Evolutionary conservation across 805 yeast species (phyloP), one percentile per base, ranked within the genome.

Genomic region (Candida ulmi): DNA sequence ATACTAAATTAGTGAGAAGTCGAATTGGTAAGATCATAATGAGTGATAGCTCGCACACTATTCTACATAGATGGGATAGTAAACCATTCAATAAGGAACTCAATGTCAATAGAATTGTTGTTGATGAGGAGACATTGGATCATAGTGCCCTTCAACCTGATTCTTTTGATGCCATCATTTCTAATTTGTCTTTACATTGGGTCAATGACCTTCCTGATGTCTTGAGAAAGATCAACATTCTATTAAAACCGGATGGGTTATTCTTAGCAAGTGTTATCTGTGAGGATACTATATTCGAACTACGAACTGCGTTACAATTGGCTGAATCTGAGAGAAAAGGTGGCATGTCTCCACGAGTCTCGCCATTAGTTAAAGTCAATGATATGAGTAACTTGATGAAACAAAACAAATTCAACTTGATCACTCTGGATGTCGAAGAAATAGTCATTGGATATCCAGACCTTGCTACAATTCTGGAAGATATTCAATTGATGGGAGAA

Each of bases 401-500:
- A 55, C 71, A 77, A 41, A 88, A 90, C 0, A 85, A 88, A 16
- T 87, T 83, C 66, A 81, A 78, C 50, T 74, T 87, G 72, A 70
- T 86, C 37, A 87, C 95, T 0, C 77, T 87, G 35, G 95, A 87
- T 55, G 82, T 85, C 8, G 95, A 87, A 53, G 95, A 87, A 54
- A 74, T 85, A 18, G 74, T 83, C 5, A 88, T 87, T 12, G 82
- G 80, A 16, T 87, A 80, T 51, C 95, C 95, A 0, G 83, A 81
- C 48, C 65, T 83, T 36, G 65, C 76, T 40, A 71, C 86, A 3
- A 60, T 87, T 30, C 69, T 86, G 64, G 75, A 73, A 38, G 95
- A 87, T 48, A 60, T 87, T 30, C 86, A 83, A 54, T 62, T 74
- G 17, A 86, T 86, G 95, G 95, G 95, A 4, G 95, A 87, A 58